These are phyloP conservation scores for Trichoderma breve DNA, from an alignment of 2,329 filamentous ascomycete genomes.

Conservation along the genomic window DNA sequence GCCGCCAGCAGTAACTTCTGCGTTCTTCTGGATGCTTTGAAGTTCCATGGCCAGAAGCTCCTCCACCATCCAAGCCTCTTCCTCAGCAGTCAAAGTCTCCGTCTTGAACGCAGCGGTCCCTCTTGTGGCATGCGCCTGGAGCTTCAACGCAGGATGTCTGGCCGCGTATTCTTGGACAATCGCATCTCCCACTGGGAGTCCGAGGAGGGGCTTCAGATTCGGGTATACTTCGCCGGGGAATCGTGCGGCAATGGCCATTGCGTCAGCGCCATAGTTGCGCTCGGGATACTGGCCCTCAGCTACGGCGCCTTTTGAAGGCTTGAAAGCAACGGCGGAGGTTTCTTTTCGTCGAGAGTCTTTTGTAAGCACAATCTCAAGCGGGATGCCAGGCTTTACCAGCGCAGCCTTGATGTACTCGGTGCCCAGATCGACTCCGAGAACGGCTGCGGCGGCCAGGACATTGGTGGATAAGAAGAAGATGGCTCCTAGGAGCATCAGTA, in stretches of 20 bases:
- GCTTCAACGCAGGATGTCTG: slow-evolving; percentile 74
- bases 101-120: slow-evolving; percentile 82
- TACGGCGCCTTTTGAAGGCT: slow-evolving; percentile 67
- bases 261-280: slow-evolving; percentile 87
- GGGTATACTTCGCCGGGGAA: slow-evolving; percentile 93
- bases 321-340: slow-evolving; percentile 86
- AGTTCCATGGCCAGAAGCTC: slow-evolving; percentile 96
- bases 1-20: slow-evolving; percentile 76
- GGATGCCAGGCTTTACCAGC: slow-evolving; percentile 93
- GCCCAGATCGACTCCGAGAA: slow-evolving; percentile 89
- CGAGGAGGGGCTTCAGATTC: slow-evolving; percentile 89
- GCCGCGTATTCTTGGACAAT: slow-evolving; percentile 67
- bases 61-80: slow-evolving; percentile 75
- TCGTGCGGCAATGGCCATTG: slow-evolving; percentile 78
- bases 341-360: slow-evolving; percentile 99
- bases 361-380: slow-evolving; percentile 94
- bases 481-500: slow-evolving; percentile 40
- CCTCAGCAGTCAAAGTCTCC: slow-evolving; percentile 58
- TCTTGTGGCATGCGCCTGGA: slow-evolving; percentile 59
- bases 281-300: slow-evolving; percentile 74
- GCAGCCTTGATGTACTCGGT: slow-evolving; percentile 97
- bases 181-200: slow-evolving; percentile 61
- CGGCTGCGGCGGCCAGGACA: slow-evolving; percentile 62
- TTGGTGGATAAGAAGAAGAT: slow-evolving; percentile 40
- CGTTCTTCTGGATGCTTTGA: slow-evolving; percentile 86